Evolutionary conservation across 176 grass and related monocot genomes (phyloP).

Genomic region (Leersia perrieri): DNA sequence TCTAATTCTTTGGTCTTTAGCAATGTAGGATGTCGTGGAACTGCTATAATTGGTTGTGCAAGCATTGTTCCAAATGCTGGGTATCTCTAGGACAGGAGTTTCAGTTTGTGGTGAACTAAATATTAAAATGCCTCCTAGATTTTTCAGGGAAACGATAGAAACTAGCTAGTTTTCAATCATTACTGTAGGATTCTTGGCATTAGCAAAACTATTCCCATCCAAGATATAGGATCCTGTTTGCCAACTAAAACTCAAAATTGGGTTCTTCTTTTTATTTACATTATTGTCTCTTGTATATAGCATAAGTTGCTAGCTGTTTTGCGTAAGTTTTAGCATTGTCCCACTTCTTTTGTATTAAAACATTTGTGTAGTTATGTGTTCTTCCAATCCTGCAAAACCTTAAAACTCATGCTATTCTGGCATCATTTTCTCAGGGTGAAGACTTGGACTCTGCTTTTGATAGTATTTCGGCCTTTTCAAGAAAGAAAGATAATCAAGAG

Average conservation of each 20-base stretch:
- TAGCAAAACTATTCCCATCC: not conserved
- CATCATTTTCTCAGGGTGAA: constrained; percentile 60
- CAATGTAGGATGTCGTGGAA: not conserved
- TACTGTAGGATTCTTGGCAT: not conserved
- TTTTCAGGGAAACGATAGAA: not conserved
- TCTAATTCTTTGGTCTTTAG: not conserved
- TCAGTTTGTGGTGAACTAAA: not conserved
- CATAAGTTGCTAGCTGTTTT: not conserved
- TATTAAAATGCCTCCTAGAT: not conserved
- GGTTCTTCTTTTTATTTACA: not conserved
- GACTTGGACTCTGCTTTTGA: constrained; percentile 98
- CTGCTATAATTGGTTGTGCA: not conserved
- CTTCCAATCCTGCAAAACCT: not conserved
- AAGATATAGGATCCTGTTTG: not conserved
- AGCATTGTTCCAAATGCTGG: not conserved
- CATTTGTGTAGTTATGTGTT: not conserved
- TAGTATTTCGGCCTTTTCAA: constrained; percentile 98
- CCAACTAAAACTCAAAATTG: not conserved
- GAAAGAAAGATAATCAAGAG: constrained; percentile 84
- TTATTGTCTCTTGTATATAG: not conserved
- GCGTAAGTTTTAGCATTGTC: constrained; percentile 7
- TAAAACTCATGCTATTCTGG: not conserved
- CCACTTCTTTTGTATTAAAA: not conserved
- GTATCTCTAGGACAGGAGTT: not conserved
- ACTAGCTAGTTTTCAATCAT: not conserved